Conservation (phyloP, 2,329 filamentous ascomycete genomes). For the Ophiostoma triangulosporum region DNA sequence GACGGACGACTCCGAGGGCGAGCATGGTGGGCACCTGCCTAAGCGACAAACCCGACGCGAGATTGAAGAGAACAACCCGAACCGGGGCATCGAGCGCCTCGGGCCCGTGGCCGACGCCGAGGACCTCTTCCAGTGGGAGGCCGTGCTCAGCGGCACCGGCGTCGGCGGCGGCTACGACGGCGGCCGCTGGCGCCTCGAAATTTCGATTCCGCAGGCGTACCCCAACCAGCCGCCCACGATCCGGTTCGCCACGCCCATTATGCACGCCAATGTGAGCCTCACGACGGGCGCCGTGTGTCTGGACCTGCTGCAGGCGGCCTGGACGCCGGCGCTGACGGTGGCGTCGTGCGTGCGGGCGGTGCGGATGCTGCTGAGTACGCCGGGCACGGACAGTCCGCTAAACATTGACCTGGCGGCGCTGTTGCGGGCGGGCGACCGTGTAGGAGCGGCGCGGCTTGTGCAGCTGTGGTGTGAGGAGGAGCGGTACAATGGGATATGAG, state of each 20-base stretch:
- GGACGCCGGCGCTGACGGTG: conserved; percentile 79
- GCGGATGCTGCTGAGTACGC: conserved; percentile 53
- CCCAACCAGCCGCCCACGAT: conserved; percentile 67
- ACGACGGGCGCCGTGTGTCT: conserved; percentile 84
- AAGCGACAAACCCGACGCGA: background rate
- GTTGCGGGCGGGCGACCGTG: conserved; percentile 50
- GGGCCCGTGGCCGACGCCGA: conserved; percentile 36
- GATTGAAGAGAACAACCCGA: conserved; percentile 8
- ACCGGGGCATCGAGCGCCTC: conserved; percentile 41
- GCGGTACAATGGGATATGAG: conserved; percentile 36
- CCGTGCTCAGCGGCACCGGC: conserved; percentile 45
- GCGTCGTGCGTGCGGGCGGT: conserved; percentile 60
- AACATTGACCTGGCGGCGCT: conserved; percentile 68
- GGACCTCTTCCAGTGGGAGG: conserved; percentile 45
- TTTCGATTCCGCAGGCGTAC: conserved; percentile 65
- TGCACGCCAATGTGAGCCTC: conserved; percentile 65
- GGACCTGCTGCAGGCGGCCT: conserved; percentile 65
- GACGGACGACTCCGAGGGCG: background rate
- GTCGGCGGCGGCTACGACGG: conserved; percentile 43
- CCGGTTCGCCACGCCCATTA: conserved; percentile 68
- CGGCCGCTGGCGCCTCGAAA: conserved; percentile 72
- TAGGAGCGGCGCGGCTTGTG: conserved; percentile 57
- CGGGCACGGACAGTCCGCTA: conserved; percentile 61
- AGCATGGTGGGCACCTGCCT: background rate
- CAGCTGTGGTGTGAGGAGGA: conserved; percentile 51